Evolutionary conservation across 2,329 filamentous ascomycete species (phyloP).

Genomic region (Aspergillus tanneri): DNA sequence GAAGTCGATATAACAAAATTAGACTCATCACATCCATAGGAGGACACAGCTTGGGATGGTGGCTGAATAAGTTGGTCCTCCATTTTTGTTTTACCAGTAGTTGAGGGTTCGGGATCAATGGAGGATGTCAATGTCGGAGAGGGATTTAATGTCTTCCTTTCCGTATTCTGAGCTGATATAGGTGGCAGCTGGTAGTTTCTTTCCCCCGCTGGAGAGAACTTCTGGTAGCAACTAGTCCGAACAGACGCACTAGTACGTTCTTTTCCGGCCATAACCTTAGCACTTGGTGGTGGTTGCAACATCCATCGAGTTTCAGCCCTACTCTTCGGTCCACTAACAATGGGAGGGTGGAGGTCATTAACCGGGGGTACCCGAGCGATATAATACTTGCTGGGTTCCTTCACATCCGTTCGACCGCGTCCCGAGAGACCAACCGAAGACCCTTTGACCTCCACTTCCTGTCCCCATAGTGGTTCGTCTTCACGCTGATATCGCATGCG

Average conservation of each 20-base stretch:
- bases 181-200: constrained; percentile 14
- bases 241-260: constrained; percentile 42
- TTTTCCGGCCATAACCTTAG: constrained; percentile 88
- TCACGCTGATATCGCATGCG: constrained; percentile 77
- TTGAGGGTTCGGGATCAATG: constrained; percentile 6
- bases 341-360: constrained; percentile 82
- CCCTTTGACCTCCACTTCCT: constrained; percentile 52
- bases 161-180: constrained; percentile 10
- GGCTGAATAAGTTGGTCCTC: background rate
- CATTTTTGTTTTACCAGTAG: background rate
- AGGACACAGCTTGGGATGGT: constrained; percentile 17
- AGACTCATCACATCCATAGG: constrained; percentile 23
- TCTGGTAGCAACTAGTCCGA: constrained; percentile 19
- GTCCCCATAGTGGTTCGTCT: constrained; percentile 84
- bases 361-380: constrained; percentile 66
- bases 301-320: constrained; percentile 80
- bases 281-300: constrained; percentile 86
- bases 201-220: background rate
- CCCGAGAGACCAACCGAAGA: constrained; percentile 55
- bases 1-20: constrained; percentile 22
- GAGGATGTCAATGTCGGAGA: constrained; percentile 5
- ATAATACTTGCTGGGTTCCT: constrained; percentile 57
- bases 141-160: constrained; percentile 10
- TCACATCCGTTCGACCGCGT: constrained; percentile 37
- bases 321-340: constrained; percentile 71